Evolutionary conservation across 768 basidiomycete genomes (phyloP).

Genomic region (Paxillus ammoniavirescens): DNA sequence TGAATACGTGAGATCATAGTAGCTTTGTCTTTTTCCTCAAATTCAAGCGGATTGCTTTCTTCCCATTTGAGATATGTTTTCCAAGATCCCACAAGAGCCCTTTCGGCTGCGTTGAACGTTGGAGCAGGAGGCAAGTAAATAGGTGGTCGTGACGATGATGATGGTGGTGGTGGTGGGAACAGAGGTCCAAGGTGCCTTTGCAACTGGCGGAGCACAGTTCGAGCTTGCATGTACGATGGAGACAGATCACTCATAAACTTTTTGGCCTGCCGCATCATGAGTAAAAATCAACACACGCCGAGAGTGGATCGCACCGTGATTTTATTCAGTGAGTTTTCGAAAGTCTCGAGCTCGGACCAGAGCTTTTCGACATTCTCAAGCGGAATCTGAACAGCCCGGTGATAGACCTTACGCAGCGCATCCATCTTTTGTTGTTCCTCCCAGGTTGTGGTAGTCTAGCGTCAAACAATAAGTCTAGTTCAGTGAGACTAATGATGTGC

Average conservation of each 20-base stretch:
- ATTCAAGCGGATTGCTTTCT: conserved; percentile 88
- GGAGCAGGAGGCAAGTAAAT: conserved; percentile 70
- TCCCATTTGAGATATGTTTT: conserved; percentile 94
- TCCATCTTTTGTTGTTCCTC: conserved; percentile 97
- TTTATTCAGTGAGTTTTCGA: conserved; percentile 86
- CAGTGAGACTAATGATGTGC: conserved; percentile 19
- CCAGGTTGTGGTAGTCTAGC: conserved; percentile 78
- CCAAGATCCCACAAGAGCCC: conserved; percentile 81
- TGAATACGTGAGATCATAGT: conserved; percentile 69
- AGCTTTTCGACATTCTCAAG: conserved; percentile 89
- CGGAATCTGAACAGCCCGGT: conserved; percentile 91
- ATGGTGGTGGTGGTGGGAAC: conserved; percentile 48
- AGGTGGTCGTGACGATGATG: conserved; percentile 37
- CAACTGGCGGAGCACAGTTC: conserved; percentile 82
- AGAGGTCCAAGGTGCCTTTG: conserved; percentile 65
- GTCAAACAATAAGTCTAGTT: conserved; percentile 5
- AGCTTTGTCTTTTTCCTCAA: conserved; percentile 78
- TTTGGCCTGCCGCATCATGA: conserved; percentile 61
- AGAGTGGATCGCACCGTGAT: conserved; percentile 56
- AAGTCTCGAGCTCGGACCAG: conserved; percentile 92
- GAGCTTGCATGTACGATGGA: conserved; percentile 93
- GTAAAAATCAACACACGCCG: neutral
- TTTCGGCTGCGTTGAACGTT: conserved; percentile 69
- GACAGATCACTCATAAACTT: conserved; percentile 94
- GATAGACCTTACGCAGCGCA: conserved; percentile 85